A percentile compares a stretch with the other conserved stretches of the same genome.
Evolutionary conservation across 805 yeast genomes (phyloP).

Genomic region (Pichia cabralensis): DNA sequence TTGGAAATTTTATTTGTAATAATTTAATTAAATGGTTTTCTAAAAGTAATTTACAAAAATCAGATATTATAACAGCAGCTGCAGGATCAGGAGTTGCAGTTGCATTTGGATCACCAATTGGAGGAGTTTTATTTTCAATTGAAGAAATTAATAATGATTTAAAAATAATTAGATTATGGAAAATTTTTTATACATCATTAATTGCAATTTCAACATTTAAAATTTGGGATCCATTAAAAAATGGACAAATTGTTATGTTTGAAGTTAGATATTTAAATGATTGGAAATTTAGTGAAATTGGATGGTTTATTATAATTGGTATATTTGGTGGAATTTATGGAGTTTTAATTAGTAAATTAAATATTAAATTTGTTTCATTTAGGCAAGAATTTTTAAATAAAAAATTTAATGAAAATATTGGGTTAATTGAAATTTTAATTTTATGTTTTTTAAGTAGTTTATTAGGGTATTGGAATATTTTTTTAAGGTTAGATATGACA

Average conservation of each 20-base stretch:
- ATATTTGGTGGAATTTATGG: conserved; percentile 91
- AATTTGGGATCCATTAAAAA: conserved; percentile 80
- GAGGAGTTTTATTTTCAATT: conserved; percentile 87
- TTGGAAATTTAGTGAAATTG: conserved; percentile 83
- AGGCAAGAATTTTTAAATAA: conserved; percentile 53
- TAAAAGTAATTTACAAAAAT: conserved; percentile 32
- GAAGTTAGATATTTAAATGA: conserved; percentile 79
- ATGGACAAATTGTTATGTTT: conserved; percentile 89
- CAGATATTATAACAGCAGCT: conserved; percentile 75
- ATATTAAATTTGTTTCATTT: conserved; percentile 66
- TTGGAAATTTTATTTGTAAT: conserved; percentile 71
- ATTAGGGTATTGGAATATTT: conserved; percentile 76
- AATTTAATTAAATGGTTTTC: conserved; percentile 33
- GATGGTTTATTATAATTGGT: conserved; percentile 71
- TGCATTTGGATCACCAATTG: conserved; percentile 94
- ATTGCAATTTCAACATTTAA: conserved; percentile 79
- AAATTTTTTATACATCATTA: conserved; percentile 82
- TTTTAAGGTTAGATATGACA: conserved; percentile 83
- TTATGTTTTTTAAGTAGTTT: conserved; percentile 63
- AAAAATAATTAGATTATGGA: conserved; percentile 76
- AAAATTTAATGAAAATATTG: conserved; percentile 26
- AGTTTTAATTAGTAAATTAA: conserved; percentile 60
- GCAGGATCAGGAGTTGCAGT: conserved; percentile 99
- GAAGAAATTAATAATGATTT: conserved; percentile 81
- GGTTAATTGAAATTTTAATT: conserved; percentile 60